A percentile compares a stretch with the other conserved stretches of the same genome.
Conservation (phyloP, 768 basidiomycete genomes). For the Tulasnella calospora region DNA sequence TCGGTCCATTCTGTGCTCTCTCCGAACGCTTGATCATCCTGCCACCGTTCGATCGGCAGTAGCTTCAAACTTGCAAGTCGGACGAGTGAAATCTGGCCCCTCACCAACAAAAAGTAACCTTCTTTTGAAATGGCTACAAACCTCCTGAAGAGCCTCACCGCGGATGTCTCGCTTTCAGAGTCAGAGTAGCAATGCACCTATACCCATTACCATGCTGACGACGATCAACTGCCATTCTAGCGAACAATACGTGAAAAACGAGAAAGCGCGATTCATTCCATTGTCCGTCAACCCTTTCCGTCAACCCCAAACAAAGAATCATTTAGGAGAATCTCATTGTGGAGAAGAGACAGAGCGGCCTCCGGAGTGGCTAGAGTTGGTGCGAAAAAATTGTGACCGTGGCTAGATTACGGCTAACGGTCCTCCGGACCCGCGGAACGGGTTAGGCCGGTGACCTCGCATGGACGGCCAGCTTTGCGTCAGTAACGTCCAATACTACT, state of each 20-base stretch:
- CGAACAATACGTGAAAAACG: not conserved
- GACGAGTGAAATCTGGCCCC: too few species aligned
- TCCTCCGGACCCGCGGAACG: too few species aligned
- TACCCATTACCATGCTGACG: not conserved
- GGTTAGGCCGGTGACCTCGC: not conserved
- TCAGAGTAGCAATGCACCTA: not conserved
- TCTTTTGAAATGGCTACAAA: not conserved
- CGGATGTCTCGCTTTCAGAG: not conserved
- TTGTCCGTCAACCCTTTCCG: not conserved
- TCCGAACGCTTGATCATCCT: not conserved
- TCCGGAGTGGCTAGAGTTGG: not conserved
- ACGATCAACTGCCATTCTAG: not conserved
- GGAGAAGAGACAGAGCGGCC: not conserved
- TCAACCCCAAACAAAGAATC: not conserved
- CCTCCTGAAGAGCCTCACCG: not conserved
- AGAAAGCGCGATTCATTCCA: not conserved
- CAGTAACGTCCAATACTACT: not conserved
- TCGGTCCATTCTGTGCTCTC: not conserved
- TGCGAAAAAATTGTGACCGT: not conserved
- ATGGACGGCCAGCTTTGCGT: not conserved
- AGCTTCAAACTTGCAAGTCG: too few species aligned
- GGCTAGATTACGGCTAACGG: not conserved
- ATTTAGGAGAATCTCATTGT: not conserved
- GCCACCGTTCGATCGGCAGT: not conserved
- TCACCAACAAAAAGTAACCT: not conserved